Conservation (phyloP, 305 asterid genomes). For the Solanum hybrid region DNA sequence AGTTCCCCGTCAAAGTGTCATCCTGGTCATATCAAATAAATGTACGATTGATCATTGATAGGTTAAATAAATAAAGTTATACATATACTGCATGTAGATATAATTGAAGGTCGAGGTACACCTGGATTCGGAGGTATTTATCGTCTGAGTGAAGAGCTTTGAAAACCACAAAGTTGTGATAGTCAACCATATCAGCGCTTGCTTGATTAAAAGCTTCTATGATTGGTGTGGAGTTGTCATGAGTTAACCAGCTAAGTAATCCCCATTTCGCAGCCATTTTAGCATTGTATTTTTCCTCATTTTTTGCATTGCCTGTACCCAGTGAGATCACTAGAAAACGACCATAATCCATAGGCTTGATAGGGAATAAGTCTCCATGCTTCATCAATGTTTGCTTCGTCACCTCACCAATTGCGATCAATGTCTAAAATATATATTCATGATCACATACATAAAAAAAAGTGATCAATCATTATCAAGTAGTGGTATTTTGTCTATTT, state of each 20-base stretch:
- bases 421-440: slow-evolving; percentile 18
- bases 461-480: not conserved
- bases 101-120: not conserved
- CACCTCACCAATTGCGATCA: slow-evolving; percentile 41
- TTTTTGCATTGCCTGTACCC: slow-evolving; percentile 38
- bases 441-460: not conserved
- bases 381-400: slow-evolving; percentile 21
- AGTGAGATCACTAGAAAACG: slow-evolving; percentile 40
- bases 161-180: slow-evolving; percentile 36
- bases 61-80: not conserved
- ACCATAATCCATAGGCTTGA: slow-evolving; percentile 28
- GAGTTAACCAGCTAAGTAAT: slow-evolving; percentile 34
- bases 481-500: not conserved
- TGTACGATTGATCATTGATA: not conserved
- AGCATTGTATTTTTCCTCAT: slow-evolving; percentile 26
- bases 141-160: slow-evolving; percentile 34
- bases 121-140: slow-evolving; percentile 51
- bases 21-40: slow-evolving; percentile 17
- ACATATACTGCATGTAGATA: not conserved
- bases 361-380: slow-evolving; percentile 23
- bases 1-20: slow-evolving; percentile 29
- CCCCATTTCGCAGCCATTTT: slow-evolving; percentile 41
- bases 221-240: slow-evolving; percentile 29
- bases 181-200: slow-evolving; percentile 44
- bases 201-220: slow-evolving; percentile 28